These are phyloP conservation scores for Colletotrichum tropicicola DNA, from an alignment of 2,329 filamentous ascomycete genomes.

Conservation along the genomic window DNA sequence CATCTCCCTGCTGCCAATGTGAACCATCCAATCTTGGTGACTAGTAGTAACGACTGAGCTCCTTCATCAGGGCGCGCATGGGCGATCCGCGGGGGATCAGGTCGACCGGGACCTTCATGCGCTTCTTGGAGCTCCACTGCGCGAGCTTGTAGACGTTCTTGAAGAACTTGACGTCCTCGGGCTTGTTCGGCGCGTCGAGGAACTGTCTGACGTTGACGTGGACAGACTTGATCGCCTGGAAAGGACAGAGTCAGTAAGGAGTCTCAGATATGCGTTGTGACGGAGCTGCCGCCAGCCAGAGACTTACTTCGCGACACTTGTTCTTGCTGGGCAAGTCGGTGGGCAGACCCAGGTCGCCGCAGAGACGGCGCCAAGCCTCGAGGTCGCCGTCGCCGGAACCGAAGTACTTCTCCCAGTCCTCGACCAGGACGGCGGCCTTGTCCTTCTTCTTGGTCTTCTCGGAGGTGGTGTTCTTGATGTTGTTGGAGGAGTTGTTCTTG, in stretches of 20 bases:
- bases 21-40: no score
- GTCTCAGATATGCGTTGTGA: no score
- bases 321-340: conserved; percentile 50
- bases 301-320: conserved; percentile 53
- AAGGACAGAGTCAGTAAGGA: neutral
- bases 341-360: conserved; percentile 51
- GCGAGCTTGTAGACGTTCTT: conserved; percentile 41
- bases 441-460: neutral
- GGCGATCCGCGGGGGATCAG: conserved; percentile 50
- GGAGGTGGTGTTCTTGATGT: neutral
- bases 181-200: conserved; percentile 43
- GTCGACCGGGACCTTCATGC: conserved; percentile 56
- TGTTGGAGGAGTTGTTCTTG: neutral
- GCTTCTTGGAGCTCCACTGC: conserved; percentile 43
- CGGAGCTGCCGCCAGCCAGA: neutral
- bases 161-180: conserved; percentile 42
- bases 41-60: neutral
- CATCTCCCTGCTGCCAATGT: no score
- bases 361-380: conserved; percentile 54
- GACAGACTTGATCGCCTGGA: conserved; percentile 49
- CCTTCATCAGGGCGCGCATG: conserved; percentile 43
- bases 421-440: neutral
- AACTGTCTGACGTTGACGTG: conserved; percentile 62
- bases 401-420: conserved; percentile 41
- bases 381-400: conserved; percentile 40